Base-by-base conservation (phyloP, 805 yeast genomes). In the Yamadazyma paraphyllophila region DNA sequence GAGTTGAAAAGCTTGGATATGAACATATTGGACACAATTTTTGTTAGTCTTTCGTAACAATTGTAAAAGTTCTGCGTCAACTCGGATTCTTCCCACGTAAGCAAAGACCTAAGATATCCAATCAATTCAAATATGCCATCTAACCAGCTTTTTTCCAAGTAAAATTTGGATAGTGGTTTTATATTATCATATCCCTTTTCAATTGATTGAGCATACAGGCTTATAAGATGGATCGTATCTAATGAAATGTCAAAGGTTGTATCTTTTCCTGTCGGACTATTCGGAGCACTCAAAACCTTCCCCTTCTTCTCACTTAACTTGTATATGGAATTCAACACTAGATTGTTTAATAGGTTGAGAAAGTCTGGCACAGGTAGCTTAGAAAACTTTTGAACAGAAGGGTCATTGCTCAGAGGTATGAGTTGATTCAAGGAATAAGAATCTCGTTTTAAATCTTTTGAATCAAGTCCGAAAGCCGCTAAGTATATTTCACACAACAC, bases 361-460 rank as follows among this genome's bases (percentile, higher is more conserved):
- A 81, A 68, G 6, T 81, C 82, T 0, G 82, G 81, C 52, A 77
- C 63, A 0, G 65, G 44, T 2, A 72, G 46, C 29, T 57, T 56
- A 9, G 44, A 47, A 10, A 60, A 45, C 10, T 50, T 43, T 10
- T 36, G 33, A 7, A 16, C 29, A 15, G 39, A 15, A 16, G 36
- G 40, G 35, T 33, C 47, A 12, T 31, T 36, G 7, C 47, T 16
- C 9, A 53, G 54, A 9, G 24, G 43, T 15, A 39, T 49, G 7
- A 45, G 14, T 25, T 42, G 46, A 13, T 36, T 36, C 16, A 46
- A 53, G 39, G 33, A 36, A 7, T 14, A 6, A 27, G 7, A n/a
- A 30, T 9, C 25, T 1, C 24, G 41, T 3, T 30, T 20, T 11
- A 39, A 13, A 8, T 41, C 48, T 13, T 41, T 45, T 3, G 40